Base-by-base conservation (phyloP, 768 basidiomycete genomes). In the Trametes sanguinea region DNA sequence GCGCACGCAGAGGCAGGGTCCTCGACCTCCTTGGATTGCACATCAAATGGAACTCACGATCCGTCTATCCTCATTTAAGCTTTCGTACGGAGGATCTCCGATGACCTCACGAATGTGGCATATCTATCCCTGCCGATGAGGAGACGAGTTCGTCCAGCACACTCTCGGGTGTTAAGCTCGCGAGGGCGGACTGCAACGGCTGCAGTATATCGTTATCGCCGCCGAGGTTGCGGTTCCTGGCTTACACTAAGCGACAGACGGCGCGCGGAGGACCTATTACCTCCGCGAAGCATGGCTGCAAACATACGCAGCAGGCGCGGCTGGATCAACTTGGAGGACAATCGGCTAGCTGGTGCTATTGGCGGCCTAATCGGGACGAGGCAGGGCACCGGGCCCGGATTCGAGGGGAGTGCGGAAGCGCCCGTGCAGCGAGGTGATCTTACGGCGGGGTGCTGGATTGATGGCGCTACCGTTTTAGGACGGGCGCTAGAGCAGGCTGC, bases 311-410 rank as follows among this genome's bases (percentile, higher is more conserved):
- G 11, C 42, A 44, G 53, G 42, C 29, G 42, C 53, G 53, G 53
- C 53, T 9, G 30, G 55, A 39, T 30, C 32, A 37, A 2, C 45
- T 9, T 33, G 8, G 33, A 27, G 55, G 22, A 56, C 55, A 56
- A 56, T 56, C 33, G 33, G 46, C 33, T 39, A 46, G 45, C 44
- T 22, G 55, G 45, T 56, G 55, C 45, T 56, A 56, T 56, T 56
- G 55, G 55, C 13, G 33, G 7, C 44, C 55, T 37, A 56, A 47
- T 46, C 35, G 33, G 55, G 55, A 46, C 51, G 33, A 4, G 22
- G 17, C 53, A 43, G 53, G 39, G 42, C 32, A 46, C 2, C 33
- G 47, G 22, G 30, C 37, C 46, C 30, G 56, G 22, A 17, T 42
- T 43, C 40, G 27, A 22, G 22, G 46, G 39, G 48, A 35, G 3